phyloP scores from a whole-genome alignment of 345 rosid species.

The Salix koriyanagi region DNA sequence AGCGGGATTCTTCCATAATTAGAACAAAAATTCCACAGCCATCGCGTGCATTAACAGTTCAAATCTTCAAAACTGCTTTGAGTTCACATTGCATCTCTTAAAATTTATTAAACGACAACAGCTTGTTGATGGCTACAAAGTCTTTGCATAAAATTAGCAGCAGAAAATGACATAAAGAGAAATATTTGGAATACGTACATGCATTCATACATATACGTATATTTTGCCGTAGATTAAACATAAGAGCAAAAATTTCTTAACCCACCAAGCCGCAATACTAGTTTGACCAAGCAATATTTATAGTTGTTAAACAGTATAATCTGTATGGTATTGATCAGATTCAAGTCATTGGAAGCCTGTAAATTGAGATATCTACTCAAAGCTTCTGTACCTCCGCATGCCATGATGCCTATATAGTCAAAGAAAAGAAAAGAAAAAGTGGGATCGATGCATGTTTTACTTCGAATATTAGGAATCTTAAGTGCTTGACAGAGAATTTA shows the following conservation, averaged over 20 bases:
- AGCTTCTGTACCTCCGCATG: background rate
- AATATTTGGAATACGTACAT: background rate
- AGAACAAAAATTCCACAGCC: too few relatives aligned
- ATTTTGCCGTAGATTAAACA: too few relatives aligned
- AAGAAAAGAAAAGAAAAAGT: background rate
- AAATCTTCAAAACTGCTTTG: background rate
- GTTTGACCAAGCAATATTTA: background rate
- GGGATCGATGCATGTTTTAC: background rate
- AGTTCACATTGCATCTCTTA: background rate
- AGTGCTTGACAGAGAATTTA: background rate
- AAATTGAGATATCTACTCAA: background rate
- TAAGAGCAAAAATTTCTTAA: too few relatives aligned
- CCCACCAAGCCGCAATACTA: too few relatives aligned
- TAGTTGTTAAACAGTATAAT: background rate
- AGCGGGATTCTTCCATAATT: too few relatives aligned
- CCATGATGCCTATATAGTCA: background rate
- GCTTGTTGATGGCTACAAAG: background rate
- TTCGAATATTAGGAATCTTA: background rate
- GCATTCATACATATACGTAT: too few relatives aligned
- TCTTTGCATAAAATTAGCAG: background rate
- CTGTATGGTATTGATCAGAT: background rate
- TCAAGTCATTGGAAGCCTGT: background rate
- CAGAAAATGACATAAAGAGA: background rate
- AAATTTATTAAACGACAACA: background rate
- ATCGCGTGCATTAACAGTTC: background rate